Evolutionary conservation across 2,329 filamentous ascomycete species (phyloP).

Genomic region (Penicillium sp.): DNA sequence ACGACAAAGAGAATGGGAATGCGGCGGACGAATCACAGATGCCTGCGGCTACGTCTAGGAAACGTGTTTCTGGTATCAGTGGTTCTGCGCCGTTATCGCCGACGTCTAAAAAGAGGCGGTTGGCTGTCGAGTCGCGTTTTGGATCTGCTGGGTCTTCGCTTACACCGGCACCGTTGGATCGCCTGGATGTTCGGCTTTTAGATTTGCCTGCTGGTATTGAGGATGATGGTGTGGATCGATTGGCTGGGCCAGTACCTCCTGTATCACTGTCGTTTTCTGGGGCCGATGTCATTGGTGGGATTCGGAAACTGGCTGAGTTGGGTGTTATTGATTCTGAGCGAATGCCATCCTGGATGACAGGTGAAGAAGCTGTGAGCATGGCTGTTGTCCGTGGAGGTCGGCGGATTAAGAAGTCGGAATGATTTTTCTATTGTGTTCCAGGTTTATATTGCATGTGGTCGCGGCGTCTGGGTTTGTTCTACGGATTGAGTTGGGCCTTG

Average conservation of each 20-base stretch:
- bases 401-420: conserved; percentile 21
- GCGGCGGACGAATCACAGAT: neutral
- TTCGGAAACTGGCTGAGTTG: conserved; percentile 73
- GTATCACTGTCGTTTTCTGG: conserved; percentile 67
- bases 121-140: conserved; percentile 69
- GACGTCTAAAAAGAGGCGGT: conserved; percentile 58
- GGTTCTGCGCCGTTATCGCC: conserved; percentile 13
- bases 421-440: conserved; percentile 2
- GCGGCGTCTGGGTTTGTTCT: neutral
- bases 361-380: conserved; percentile 76
- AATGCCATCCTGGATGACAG: conserved; percentile 91
- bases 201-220: conserved; percentile 36
- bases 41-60: conserved; percentile 4
- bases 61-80: conserved; percentile 1
- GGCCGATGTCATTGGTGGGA: conserved; percentile 75
- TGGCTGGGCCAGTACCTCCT: conserved; percentile 10
- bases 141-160: conserved; percentile 55
- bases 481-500: conserved; percentile 2
- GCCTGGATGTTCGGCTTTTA: conserved; percentile 52
- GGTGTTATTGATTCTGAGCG: conserved; percentile 70
- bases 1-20: conserved; percentile 17
- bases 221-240: conserved; percentile 5
- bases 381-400: conserved; percentile 66
- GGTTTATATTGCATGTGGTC: conserved; percentile 4
- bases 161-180: conserved; percentile 42